A percentile compares a stretch with the other conserved stretches of the same genome.
Evolutionary conservation across 805 yeast genomes (phyloP).

Genomic region (Suhomyces vadensis): DNA sequence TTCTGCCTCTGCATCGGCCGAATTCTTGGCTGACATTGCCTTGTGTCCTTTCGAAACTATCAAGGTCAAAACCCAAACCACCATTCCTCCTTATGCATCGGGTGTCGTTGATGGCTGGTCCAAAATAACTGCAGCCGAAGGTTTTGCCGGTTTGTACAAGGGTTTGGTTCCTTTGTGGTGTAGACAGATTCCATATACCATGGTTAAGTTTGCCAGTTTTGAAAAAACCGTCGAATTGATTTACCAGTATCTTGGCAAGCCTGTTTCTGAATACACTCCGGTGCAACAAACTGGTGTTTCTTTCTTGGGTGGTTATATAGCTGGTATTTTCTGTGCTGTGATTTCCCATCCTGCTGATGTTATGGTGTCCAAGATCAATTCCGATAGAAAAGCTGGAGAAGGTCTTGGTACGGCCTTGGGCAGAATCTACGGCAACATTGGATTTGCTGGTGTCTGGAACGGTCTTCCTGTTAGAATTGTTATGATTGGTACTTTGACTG

Average conservation of each 20-base stretch:
- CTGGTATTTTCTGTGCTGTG: conserved; percentile 94
- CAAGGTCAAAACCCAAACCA: conserved; percentile 91
- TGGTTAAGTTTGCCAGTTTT: conserved; percentile 95
- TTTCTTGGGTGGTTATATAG: conserved; percentile 93
- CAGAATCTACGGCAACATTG: conserved; percentile 80
- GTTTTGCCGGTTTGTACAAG: conserved; percentile 74
- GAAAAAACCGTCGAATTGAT: conserved; percentile 86
- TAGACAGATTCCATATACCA: conserved; percentile 97
- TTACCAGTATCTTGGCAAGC: conserved; percentile 70
- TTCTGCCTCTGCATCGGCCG: conserved; percentile 91
- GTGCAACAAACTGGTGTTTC: conserved; percentile 91
- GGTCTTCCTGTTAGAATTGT: conserved; percentile 92
- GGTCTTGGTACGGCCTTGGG: conserved; percentile 62
- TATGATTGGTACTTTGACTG: conserved; percentile 97
- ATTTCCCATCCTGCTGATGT: conserved; percentile 99
- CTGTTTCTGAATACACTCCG: conserved; percentile 68
- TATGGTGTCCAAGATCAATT: conserved; percentile 90
- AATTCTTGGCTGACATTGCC: conserved; percentile 84
- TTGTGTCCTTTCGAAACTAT: conserved; percentile 95
- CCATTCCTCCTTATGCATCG: conserved; percentile 80
- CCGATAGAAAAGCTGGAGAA: conserved; percentile 67
- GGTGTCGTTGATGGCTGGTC: conserved; percentile 65
- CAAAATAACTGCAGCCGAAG: conserved; percentile 66
- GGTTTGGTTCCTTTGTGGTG: conserved; percentile 93
- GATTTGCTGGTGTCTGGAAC: conserved; percentile 91